Percentiles rank a stretch among this genome's conserved stretches.
These are phyloP conservation scores for Pilasporangium apinafurcum DNA, from an alignment of 352 stramenopile species.

Conservation along the genomic window DNA sequence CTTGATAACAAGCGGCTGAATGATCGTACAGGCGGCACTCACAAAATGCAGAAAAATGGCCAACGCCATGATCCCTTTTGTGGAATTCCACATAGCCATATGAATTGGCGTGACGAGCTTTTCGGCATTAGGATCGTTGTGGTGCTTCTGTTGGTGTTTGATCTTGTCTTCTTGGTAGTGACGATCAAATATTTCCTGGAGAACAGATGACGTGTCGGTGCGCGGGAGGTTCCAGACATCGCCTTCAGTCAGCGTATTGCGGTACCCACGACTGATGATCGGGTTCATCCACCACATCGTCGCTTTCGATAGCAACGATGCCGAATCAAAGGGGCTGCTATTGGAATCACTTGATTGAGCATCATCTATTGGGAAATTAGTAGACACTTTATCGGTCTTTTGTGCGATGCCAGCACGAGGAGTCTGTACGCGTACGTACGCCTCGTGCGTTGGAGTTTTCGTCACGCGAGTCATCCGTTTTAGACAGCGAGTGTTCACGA, in stretches of 20 bases:
- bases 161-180: background rate
- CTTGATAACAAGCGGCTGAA: slow-evolving; percentile 23
- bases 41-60: slow-evolving; percentile 14
- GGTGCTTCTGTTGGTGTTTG: too few relatives aligned
- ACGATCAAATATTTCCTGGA: slow-evolving; percentile 12
- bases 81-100: slow-evolving; percentile 13
- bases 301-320: slow-evolving; percentile 5
- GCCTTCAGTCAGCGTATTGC: slow-evolving; percentile 10
- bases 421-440: background rate
- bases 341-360: too few relatives aligned
- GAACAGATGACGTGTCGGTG: slow-evolving; percentile 8
- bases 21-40: slow-evolving; percentile 8
- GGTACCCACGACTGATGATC: slow-evolving; percentile 7
- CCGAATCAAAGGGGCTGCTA: slow-evolving; percentile 10
- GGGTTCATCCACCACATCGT: slow-evolving; percentile 7
- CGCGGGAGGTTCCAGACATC: slow-evolving; percentile 16
- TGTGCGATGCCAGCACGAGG: too few relatives aligned
- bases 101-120: background rate
- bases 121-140: background rate
- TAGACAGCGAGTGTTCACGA: too few relatives aligned
- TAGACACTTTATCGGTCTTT: too few relatives aligned
- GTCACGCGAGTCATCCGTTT: too few relatives aligned
- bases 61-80: slow-evolving; percentile 13
- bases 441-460: too few relatives aligned
- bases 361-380: too few relatives aligned